phyloP scores from a whole-genome alignment of 2,329 filamentous ascomycete species.

The Xylaria sp. region DNA sequence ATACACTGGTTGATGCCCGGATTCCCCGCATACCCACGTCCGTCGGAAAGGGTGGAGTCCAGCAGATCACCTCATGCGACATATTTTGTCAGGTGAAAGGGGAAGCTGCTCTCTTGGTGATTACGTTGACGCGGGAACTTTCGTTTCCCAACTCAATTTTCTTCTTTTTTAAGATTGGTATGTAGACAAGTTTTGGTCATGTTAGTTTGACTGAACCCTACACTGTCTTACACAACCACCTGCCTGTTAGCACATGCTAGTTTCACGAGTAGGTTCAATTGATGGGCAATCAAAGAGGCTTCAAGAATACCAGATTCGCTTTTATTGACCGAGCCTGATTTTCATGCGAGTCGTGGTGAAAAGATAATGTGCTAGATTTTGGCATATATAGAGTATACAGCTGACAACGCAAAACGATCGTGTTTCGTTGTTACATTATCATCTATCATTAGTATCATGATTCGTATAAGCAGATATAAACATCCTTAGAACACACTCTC shows the following conservation, averaged over 20 bases:
- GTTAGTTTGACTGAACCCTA: neutral
- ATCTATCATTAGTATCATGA: constrained; percentile 50
- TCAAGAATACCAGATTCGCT: neutral
- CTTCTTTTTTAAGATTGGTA: neutral
- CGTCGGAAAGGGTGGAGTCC: constrained; percentile 10
- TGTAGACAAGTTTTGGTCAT: neutral
- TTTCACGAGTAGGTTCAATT: neutral
- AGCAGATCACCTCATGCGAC: constrained; percentile 27
- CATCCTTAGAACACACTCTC: constrained; percentile 7
- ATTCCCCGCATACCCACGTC: constrained; percentile 22
- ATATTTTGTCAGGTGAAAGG: constrained; percentile 1
- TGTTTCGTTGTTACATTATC: constrained; percentile 48
- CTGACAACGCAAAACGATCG: constrained; percentile 46
- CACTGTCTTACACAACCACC: neutral
- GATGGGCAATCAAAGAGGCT: neutral
- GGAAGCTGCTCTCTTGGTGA: neutral
- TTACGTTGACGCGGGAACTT: neutral
- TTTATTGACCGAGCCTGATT: neutral
- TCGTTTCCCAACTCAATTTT: neutral
- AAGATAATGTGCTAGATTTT: neutral
- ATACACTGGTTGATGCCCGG: neutral
- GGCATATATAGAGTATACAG: constrained; percentile 10
- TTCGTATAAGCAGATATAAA: constrained; percentile 40
- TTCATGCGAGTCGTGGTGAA: neutral
- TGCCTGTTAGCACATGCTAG: neutral